A percentile compares a stretch with the other conserved stretches of the same genome.
Conservation (phyloP, 2,329 filamentous ascomycete species). For the Aspergillus arachidicola region DNA sequence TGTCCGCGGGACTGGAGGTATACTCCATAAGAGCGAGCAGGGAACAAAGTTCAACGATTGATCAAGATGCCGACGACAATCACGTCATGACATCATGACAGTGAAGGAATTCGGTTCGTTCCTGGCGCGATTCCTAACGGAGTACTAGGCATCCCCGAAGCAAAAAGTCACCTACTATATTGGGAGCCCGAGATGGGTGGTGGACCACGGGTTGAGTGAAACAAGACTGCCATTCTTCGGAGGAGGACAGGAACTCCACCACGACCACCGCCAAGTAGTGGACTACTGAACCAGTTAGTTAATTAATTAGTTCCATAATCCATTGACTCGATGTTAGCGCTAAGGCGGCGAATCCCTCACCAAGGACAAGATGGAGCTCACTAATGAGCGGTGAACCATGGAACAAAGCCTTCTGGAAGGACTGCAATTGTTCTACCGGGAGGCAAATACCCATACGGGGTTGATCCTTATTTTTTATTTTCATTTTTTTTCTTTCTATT, state of each 20-base stretch:
- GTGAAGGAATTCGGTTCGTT: conserved; percentile 2
- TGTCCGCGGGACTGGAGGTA: background rate
- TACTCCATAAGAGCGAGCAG: background rate
- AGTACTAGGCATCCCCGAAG: background rate
- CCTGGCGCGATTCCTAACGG: conserved; percentile 2
- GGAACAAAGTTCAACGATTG: background rate
- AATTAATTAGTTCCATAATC: background rate
- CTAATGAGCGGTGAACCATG: conserved; percentile 23
- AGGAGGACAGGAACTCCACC: background rate
- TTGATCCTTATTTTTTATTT: conserved; percentile 17
- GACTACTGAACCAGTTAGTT: background rate
- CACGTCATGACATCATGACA: conserved; percentile 10
- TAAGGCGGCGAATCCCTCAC: background rate
- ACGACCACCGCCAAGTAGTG: background rate
- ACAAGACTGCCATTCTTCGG: background rate
- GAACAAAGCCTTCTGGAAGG: conserved; percentile 21
- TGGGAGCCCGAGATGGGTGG: background rate
- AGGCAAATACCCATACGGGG: conserved; percentile 13
- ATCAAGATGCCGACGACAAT: background rate
- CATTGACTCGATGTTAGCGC: background rate
- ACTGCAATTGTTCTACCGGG: conserved; percentile 12
- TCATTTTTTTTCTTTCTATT: background rate
- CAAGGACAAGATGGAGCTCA: background rate
- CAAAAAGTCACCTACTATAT: background rate
- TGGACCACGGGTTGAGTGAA: conserved; percentile 2